Evolutionary conservation across 2,329 filamentous ascomycete species (phyloP), one percentile per base, ranked within the genome.

Genomic region (Raffaelea ambrosiae): DNA sequence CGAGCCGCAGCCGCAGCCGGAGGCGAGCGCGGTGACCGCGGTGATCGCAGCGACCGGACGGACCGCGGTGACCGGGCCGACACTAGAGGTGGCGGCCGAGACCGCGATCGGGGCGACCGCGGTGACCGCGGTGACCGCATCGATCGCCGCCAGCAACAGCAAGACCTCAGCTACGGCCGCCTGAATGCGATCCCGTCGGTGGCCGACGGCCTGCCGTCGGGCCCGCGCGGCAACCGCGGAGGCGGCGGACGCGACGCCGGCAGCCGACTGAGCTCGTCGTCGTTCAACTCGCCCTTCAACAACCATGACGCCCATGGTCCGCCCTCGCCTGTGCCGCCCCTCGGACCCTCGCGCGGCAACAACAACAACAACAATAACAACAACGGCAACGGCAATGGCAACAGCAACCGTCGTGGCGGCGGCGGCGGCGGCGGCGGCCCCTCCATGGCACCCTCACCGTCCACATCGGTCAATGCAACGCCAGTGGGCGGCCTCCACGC

Each of bases 131-230:
- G 26, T 18, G 45, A 47, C 20, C 44, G 26, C 7, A n/a, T 33
- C 23, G 48, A 46, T 31, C 44, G 50, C 33, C 31, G 44, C 23
- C 46, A 44, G 14, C 29, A 33, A 13, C 72, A 76, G 51, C 73
- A 79, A 53, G 79, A 84, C 59, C 74, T 76, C 16, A 79, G 76
- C 48, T 83, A 83, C 55, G 80, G 80, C 23, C 76, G 80, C 2
- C 66, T 84, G 43, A 82, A 78, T 52, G 65, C 73, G 2, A 70
- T 74, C 44, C 66, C 71, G 43, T 66, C 68, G 21, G 61, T 69
- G 29, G 57, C 58, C 23, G 70, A 61, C 61, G 67, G 23, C 21
- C 18, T 74, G 38, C 78, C 78, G 3, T 73, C 73, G n/a, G 79
- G 76, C 2, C 77, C 79, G 16, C 70, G 72, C 44, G 74, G 35